phyloP scores from a whole-genome alignment of 2,329 filamentous ascomycete genomes.

The Chrysosporium queenslandicum region DNA sequence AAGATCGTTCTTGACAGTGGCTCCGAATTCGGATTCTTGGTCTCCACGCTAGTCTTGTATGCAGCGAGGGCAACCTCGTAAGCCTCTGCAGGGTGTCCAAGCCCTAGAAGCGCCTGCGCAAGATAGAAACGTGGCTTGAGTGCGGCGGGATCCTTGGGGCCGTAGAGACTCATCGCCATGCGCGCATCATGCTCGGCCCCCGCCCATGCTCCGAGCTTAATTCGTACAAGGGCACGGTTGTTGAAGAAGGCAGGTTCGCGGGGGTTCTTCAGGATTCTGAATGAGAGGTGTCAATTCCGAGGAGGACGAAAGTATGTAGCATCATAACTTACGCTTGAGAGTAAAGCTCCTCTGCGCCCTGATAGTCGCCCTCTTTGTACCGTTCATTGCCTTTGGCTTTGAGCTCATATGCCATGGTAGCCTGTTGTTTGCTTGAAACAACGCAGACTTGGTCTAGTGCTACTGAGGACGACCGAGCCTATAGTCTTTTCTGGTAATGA shows the following conservation, averaged over 20 bases:
- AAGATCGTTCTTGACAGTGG: conserved; percentile 66
- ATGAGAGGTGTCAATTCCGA: not conserved
- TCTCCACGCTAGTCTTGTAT: conserved; percentile 57
- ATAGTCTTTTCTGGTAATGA: no score
- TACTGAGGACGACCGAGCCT: not conserved
- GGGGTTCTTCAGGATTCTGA: conserved; percentile 65
- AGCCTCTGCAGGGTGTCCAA: conserved; percentile 63
- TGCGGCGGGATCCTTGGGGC: conserved; percentile 41
- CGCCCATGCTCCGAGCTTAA: conserved; percentile 64
- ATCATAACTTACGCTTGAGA: conserved; percentile 43
- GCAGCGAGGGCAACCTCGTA: conserved; percentile 60
- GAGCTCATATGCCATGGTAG: conserved; percentile 30
- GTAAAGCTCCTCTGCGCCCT: conserved; percentile 38
- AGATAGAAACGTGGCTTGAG: conserved; percentile 82
- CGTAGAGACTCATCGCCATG: conserved; percentile 58
- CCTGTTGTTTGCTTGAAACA: not conserved
- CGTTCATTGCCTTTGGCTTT: conserved; percentile 39
- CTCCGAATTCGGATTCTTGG: conserved; percentile 56
- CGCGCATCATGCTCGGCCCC: conserved; percentile 68
- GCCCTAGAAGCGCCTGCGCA: conserved; percentile 68
- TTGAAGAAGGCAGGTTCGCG: conserved; percentile 72
- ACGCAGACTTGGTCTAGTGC: not conserved
- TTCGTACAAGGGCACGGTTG: conserved; percentile 74
- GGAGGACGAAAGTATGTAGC: not conserved
- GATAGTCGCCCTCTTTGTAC: conserved; percentile 38